Evolutionary conservation across 2,329 filamentous ascomycete genomes (phyloP).

Genomic region (Blastomyces percursus): DNA sequence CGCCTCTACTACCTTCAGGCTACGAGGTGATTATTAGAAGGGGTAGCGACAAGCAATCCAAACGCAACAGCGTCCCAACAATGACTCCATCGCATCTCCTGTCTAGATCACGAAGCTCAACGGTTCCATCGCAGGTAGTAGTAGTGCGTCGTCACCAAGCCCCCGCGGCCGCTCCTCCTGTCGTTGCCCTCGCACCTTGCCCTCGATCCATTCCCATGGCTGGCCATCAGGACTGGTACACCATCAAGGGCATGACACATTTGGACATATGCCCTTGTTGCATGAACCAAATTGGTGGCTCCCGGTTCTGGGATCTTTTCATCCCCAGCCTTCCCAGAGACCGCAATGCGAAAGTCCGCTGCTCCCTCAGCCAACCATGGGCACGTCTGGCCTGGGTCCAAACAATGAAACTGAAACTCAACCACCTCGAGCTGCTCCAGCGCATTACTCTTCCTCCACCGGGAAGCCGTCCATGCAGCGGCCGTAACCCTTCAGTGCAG

Average conservation of each 20-base stretch:
- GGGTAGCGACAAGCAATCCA: constrained; percentile 1
- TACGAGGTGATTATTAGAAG: not conserved
- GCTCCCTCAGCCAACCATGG: constrained; percentile 75
- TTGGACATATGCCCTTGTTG: constrained; percentile 79
- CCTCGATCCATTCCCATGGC: constrained; percentile 52
- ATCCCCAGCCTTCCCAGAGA: constrained; percentile 49
- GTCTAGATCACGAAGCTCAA: constrained; percentile 10
- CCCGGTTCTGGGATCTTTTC: constrained; percentile 58
- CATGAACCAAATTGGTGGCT: constrained; percentile 59
- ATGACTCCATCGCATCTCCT: not conserved
- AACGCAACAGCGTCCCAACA: not conserved
- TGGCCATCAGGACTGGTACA: constrained; percentile 69
- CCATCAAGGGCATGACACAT: constrained; percentile 55
- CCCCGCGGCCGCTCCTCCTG: constrained; percentile 2
- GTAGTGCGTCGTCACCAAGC: constrained; percentile 14
- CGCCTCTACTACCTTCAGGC: not conserved
- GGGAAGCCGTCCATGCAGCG: constrained; percentile 46
- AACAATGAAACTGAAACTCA: constrained; percentile 57
- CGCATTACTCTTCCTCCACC: constrained; percentile 54
- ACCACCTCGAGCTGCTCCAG: constrained; percentile 58
- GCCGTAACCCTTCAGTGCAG: constrained; percentile 46
- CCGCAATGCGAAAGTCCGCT: constrained; percentile 50
- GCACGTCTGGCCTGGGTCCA: constrained; percentile 75
- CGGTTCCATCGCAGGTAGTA: constrained; percentile 2
- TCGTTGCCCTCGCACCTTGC: constrained; percentile 51